Base-by-base conservation (phyloP, 1,284 basidiomycete genomes). In the Vanrija pseudolonga region DNA sequence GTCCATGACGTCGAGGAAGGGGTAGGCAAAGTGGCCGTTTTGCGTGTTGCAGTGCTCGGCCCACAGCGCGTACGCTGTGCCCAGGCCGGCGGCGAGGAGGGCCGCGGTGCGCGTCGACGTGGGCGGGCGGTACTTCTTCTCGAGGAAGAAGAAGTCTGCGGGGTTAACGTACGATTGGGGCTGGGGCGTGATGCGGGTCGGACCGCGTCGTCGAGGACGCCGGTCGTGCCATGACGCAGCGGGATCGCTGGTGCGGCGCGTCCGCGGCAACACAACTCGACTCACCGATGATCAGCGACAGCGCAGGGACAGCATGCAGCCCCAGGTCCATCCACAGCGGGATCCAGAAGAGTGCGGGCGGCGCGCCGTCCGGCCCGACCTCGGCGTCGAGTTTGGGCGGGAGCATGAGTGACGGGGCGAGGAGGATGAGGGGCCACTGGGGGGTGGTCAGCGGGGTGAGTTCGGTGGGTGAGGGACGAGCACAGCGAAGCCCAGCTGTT, bases 1-100 rank as follows among this genome's bases (percentile, higher is more conserved):
- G 0, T 81, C 73, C 65, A 80, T 85, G 24, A 84, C 65, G 0
- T 83, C 87, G 55, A 91, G 77, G 78, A 90, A 90, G 0, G 89
- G 89, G 73, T 90, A 90, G 18, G 89, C 87, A 73, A 89, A 90
- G 3, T 67, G 71, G n/a, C 82, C 83, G 53, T 66, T 62, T 66
- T 77, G 79, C 6, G 65, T 73, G 0, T 85, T 84, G 62, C 84
- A 86, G 60, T 83, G 82, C 65, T 91, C 89, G 8, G 84, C 83
- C 82, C 86, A 89, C 9, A 69, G 71, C 0, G 77, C 77, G 64
- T 90, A 90, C 71, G 80, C 80, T 4, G 80, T 18, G 1, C 82
- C 78, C 56, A 79, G 82, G 0, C 75, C 22, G 11, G 75, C 47
- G 1, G 81, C 74, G 20, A 83, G 65, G 3, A 76, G 37, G 3